Evolutionary conservation across 2,329 filamentous ascomycete species (phyloP), one percentile per base, ranked within the genome.

Genomic region (Gnomoniopsis smithogilvyi): DNA sequence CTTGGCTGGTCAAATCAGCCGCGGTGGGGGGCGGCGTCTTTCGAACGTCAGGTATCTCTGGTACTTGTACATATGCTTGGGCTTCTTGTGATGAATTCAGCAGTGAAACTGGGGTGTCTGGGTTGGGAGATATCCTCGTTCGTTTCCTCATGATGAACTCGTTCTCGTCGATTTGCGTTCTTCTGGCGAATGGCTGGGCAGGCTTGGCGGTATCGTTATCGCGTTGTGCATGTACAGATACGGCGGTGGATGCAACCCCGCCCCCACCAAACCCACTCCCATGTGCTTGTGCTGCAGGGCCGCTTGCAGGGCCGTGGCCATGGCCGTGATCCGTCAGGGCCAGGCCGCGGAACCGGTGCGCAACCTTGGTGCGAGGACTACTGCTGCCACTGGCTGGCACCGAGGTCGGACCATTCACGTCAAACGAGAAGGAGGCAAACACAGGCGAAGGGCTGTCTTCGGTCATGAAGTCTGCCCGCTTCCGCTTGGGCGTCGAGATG

Each of bases 311-410:
- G 15, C 6, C 38, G 19, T 12, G 6, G 19, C 8, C 41, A 47
- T 19, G 45, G 17, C 33, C 53, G 46, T 46, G 51, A 34, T 62
- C 57, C 22, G 56, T 50, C 56, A 85, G 70, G 15, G 73, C 77
- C 53, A 85, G 74, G 58, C 80, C 78, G 53, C 76, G 74, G 69
- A 85, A 83, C 65, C 75, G 75, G 67, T 80, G 78, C 43, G 78
- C 79, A 45, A 85, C 80, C 56, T 71, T 77, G 46, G 78, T 78
- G 56, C 78, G 75, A n/a, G 82, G 81, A 63, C 82, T 85, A 63
- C 70, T 75, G 66, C 72, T 77, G 59, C 80, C 81, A 53, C 81
- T 80, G 33, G 80, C 76, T 45, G 69, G 62, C 30, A 67, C 56
- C 46, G 34, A 45, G 34, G 34, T 30, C n/a, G 54, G 21, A 38